Evolutionary conservation across 495 filamentous ascomycete species (phyloP).

Genomic region (Aspergillus affinis): DNA sequence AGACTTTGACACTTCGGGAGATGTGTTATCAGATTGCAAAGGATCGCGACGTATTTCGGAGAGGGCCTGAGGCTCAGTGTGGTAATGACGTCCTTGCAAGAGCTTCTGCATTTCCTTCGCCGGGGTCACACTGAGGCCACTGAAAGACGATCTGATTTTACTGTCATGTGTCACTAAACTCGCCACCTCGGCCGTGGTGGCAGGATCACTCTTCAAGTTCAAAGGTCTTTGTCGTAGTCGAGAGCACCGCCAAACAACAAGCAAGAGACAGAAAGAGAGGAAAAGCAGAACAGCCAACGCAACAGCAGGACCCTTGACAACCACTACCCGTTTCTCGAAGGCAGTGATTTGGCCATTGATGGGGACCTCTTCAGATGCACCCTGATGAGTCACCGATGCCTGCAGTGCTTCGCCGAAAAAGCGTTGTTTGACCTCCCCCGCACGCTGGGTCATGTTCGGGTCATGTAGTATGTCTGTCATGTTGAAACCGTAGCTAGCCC

Average conservation of each 20-base stretch:
- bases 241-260: conserved; percentile 17
- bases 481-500: conserved; percentile 25
- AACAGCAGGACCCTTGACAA: conserved; percentile 19
- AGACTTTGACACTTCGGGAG: conserved; percentile 3
- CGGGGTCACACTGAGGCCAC: conserved; percentile 15
- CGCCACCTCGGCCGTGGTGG: conserved; percentile 11
- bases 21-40: background rate
- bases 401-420: conserved; percentile 37
- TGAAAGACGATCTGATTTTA: conserved; percentile 6
- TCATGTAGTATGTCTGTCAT: conserved; percentile 20
- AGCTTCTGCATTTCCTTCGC: conserved; percentile 12
- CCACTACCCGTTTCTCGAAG: conserved; percentile 19
- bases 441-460: conserved; percentile 14
- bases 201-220: conserved; percentile 22
- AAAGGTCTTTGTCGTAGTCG: conserved; percentile 14
- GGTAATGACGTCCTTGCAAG: conserved; percentile 8
- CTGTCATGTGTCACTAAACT: conserved; percentile 13
- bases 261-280: conserved; percentile 20
- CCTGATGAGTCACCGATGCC: conserved; percentile 18
- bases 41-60: background rate
- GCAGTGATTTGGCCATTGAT: conserved; percentile 9
- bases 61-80: conserved; percentile 17
- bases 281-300: conserved; percentile 20
- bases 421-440: conserved; percentile 31
- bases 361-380: conserved; percentile 3